phyloP scores from a whole-genome alignment of 768 basidiomycete species.

The Auriscalpium orientale region DNA sequence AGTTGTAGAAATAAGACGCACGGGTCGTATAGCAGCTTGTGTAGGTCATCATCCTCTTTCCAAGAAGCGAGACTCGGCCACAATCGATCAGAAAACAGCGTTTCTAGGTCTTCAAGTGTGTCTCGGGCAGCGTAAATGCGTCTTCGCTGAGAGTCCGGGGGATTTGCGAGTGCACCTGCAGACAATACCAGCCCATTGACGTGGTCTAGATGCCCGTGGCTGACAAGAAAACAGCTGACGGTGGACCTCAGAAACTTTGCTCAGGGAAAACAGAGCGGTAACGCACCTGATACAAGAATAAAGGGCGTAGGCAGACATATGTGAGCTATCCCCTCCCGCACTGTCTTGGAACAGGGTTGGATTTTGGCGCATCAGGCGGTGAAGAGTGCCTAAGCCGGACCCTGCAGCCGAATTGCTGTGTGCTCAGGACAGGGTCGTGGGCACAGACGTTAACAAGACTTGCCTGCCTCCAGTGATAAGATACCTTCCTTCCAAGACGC shows the following conservation, averaged over 20 bases:
- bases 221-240: slow-evolving; percentile 72
- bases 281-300: slow-evolving; percentile 47
- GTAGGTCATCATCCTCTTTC: slow-evolving; percentile 51
- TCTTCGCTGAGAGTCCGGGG: slow-evolving; percentile 32
- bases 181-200: slow-evolving; percentile 74
- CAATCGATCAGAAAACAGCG: slow-evolving; percentile 65
- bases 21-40: slow-evolving; percentile 58
- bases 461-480: slow-evolving; percentile 84
- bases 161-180: slow-evolving; percentile 65
- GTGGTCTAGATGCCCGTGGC: slow-evolving; percentile 91
- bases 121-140: slow-evolving; percentile 54
- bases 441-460: slow-evolving; percentile 13
- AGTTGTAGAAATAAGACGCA: slow-evolving; percentile 28
- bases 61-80: slow-evolving; percentile 85
- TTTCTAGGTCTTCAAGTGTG: slow-evolving; percentile 62
- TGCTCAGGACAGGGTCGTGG: not conserved
- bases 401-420: slow-evolving; percentile 37
- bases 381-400: slow-evolving; percentile 77
- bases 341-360: slow-evolving; percentile 8
- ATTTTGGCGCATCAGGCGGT: slow-evolving; percentile 38
- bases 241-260: no score
- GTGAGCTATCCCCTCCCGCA: not conserved
- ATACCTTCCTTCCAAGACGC: slow-evolving; percentile 74
- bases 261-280: not conserved
- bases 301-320: slow-evolving; percentile 34